Evolutionary conservation across 352 stramenopile genomes (phyloP).

Genomic region (Pythium periplocum): DNA sequence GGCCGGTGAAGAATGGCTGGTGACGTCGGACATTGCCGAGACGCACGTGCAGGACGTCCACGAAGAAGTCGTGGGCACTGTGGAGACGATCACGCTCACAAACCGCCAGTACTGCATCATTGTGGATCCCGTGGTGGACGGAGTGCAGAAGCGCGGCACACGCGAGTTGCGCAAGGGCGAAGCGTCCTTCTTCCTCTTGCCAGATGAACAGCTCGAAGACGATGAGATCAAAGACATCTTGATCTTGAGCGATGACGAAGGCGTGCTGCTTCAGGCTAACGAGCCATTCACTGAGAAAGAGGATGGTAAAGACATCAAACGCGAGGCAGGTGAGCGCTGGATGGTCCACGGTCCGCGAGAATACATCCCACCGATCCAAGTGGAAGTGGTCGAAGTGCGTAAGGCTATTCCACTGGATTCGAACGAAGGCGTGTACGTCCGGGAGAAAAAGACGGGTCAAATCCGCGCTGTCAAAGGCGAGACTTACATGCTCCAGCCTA

Average conservation of each 20-base stretch:
- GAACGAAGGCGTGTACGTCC: constrained; percentile 81
- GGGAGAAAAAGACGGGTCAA: constrained; percentile 69
- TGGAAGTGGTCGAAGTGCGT: constrained; percentile 72
- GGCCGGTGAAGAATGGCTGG: constrained; percentile 75
- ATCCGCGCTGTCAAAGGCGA: constrained; percentile 67
- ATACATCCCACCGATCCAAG: constrained; percentile 74
- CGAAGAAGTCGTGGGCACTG: constrained; percentile 58
- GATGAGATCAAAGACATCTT: constrained; percentile 55
- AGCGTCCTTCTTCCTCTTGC: constrained; percentile 66
- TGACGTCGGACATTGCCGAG: constrained; percentile 65
- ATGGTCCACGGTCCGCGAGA: constrained; percentile 78
- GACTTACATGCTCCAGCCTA: constrained; percentile 81
- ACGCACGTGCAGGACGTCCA: constrained; percentile 77
- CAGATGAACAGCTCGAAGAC: constrained; percentile 56
- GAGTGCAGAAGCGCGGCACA: constrained; percentile 64
- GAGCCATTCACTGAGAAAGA: constrained; percentile 56
- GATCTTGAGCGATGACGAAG: constrained; percentile 71
- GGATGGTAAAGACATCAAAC: constrained; percentile 27
- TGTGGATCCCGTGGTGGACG: constrained; percentile 58
- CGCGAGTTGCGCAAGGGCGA: constrained; percentile 70
- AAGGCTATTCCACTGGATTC: constrained; percentile 69
- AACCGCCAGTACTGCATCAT: constrained; percentile 84
- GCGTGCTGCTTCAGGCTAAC: constrained; percentile 67
- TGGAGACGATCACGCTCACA: constrained; percentile 59
- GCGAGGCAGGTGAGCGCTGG: constrained; percentile 67